These are phyloP conservation scores for Stagonosporopsis chrysanthemi DNA, from an alignment of 2,329 filamentous ascomycete genomes.

Conservation along the genomic window DNA sequence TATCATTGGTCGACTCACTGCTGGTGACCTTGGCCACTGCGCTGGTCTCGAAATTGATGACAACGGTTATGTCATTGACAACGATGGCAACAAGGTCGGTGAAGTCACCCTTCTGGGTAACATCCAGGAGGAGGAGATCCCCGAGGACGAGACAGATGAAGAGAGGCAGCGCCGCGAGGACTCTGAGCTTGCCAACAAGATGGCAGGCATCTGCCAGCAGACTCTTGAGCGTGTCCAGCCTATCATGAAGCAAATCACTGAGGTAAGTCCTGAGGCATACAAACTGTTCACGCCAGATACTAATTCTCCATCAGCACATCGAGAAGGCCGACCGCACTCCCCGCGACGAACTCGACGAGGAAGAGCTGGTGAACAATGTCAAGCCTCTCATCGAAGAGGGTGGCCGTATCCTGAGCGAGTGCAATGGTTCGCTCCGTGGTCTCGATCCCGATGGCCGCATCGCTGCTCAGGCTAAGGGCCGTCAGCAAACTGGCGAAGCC, in stretches of 20 bases:
- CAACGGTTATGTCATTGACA: slow-evolving; percentile 61
- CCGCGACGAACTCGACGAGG: slow-evolving; percentile 88
- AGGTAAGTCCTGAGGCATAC: slow-evolving; percentile 59
- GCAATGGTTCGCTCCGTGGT: slow-evolving; percentile 84
- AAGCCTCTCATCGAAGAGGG: slow-evolving; percentile 90
- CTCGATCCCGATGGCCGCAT: slow-evolving; percentile 90
- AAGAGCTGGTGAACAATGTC: slow-evolving; percentile 84
- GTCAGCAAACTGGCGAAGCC: slow-evolving; percentile 75
- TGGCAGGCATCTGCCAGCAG: slow-evolving; percentile 75
- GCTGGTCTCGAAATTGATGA: slow-evolving; percentile 62
- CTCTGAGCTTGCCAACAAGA: slow-evolving; percentile 77
- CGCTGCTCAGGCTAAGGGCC: slow-evolving; percentile 83
- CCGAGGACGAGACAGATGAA: slow-evolving; percentile 60
- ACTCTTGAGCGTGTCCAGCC: slow-evolving; percentile 85
- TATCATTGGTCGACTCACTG: slow-evolving; percentile 58
- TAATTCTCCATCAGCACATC: slow-evolving; percentile 66
- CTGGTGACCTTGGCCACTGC: slow-evolving; percentile 61
- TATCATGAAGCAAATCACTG: slow-evolving; percentile 84
- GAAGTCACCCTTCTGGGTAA: slow-evolving; percentile 69
- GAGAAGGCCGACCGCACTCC: slow-evolving; percentile 81
- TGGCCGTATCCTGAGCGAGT: slow-evolving; percentile 80
- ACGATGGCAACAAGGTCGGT: slow-evolving; percentile 68
- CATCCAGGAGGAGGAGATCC: slow-evolving; percentile 64
- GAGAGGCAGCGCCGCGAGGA: slow-evolving; percentile 64
- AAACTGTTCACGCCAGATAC: slow-evolving; percentile 16